Evolutionary conservation across 75 land plant species (phyloP).

Genomic region (Pinus taeda): DNA sequence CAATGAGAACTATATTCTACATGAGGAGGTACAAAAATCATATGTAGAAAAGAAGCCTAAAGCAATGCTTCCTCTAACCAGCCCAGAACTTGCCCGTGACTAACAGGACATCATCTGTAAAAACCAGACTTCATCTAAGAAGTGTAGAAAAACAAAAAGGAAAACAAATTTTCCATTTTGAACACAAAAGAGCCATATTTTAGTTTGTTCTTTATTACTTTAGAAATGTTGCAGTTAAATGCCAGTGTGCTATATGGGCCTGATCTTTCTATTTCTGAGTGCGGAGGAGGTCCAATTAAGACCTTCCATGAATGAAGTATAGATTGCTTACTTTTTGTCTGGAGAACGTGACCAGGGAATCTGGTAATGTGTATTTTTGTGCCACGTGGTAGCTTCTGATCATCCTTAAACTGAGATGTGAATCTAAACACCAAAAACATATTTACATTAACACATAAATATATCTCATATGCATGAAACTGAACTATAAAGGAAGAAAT

Average conservation of each 20-base stretch:
- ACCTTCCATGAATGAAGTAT: not conserved
- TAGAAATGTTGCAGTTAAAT: no score
- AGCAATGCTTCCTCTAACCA: not conserved
- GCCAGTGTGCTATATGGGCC: no score
- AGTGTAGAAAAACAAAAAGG: not conserved
- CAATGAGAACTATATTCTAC: not conserved
- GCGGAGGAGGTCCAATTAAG: not conserved
- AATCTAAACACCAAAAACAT: constrained; percentile 46
- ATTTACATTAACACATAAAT: not conserved
- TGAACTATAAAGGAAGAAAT: not conserved
- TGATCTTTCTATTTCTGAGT: not conserved
- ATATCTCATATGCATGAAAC: constrained; percentile 7
- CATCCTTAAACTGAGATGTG: constrained; percentile 86
- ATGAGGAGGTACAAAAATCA: not conserved
- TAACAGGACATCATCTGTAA: not conserved
- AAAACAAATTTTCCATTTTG: not conserved
- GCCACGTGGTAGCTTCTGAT: constrained; percentile 81
- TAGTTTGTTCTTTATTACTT: not conserved
- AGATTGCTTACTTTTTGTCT: constrained; percentile 70
- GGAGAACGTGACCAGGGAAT: constrained; percentile 68
- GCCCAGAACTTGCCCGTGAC: not conserved
- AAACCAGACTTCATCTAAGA: not conserved
- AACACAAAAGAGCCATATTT: not conserved
- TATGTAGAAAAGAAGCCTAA: not conserved
- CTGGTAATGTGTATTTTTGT: constrained; percentile 80